Evolutionary conservation across 2,329 filamentous ascomycete species (phyloP), one percentile per base, ranked within the genome.

Genomic region (Didymella arachidicola): DNA sequence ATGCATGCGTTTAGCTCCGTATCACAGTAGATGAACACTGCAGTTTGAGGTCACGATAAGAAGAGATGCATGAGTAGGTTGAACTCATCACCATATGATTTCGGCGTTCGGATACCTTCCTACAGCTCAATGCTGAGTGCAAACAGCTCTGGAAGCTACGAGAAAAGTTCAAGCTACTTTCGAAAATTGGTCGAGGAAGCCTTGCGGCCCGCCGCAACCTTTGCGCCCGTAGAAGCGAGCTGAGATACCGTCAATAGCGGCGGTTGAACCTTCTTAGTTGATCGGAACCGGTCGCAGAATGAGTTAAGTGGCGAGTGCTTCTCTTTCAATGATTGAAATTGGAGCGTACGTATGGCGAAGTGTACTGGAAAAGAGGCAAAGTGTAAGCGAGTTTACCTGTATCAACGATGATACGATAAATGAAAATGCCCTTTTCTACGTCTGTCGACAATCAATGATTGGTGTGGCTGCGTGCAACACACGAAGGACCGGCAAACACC

Each of bases 321-420:
- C 7, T 34, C n/a, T 29, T 49, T 29, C 30, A 29, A 8, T 18
- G 38, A 25, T 7, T 25, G 27, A 16, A 16, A 6, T 5, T 50
- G 43, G 19, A n/a, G n/a, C 25, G 19, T 10, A 16, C 32, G 3
- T 39, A 41, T 50, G 26, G 38, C 12, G 11, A 25, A 18, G 29
- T 22, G 12, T 49, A 49, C 12, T 49, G 14, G 18, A 38, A 43
- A 16, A 29, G 30, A 38, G 53, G 39, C n/a, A n/a, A n/a, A 39
- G 8, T 7, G n/a, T 11, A 8, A 11, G n/a, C 11, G 36, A 39
- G 11, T 1, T 7, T 38, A 3, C 34, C 4, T 38, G 34, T 18
- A 38, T 4, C 16, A 7, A 38, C 1, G 16, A 18, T 16, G 2
- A 38, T n/a, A n/a, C n/a, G 16, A 7, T 16, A 5, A 38, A 16